Percentiles rank a stretch among this genome's conserved stretches.
Conservation (phyloP, 2,329 filamentous ascomycete genomes). For the Alternaria metachromatica region DNA sequence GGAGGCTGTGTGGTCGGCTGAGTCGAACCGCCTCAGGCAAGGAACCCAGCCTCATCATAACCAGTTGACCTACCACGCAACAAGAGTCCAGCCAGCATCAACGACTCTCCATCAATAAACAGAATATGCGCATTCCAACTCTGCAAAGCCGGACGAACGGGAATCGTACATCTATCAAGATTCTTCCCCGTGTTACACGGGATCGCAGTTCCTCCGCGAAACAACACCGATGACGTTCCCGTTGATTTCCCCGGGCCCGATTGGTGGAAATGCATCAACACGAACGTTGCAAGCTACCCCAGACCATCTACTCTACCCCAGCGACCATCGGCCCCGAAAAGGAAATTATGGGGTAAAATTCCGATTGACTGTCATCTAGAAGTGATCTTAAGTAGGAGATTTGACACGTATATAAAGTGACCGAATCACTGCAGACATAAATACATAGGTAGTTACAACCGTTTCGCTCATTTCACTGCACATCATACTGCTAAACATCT, state of each 20-base stretch:
- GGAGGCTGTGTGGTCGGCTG: background rate
- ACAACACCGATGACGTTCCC: background rate
- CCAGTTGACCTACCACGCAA: too few species aligned
- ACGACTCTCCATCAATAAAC: background rate
- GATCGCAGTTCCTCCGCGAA: background rate
- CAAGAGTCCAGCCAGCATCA: background rate
- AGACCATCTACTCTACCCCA: background rate
- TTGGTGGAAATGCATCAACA: conserved; percentile 15
- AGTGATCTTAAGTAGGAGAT: too few species aligned
- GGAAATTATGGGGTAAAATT: background rate
- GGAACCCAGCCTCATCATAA: background rate
- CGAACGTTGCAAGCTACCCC: background rate
- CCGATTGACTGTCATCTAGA: background rate
- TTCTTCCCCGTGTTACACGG: background rate
- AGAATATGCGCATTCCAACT: background rate
- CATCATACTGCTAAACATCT: too few species aligned
- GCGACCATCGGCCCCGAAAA: background rate
- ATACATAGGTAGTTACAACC: too few species aligned
- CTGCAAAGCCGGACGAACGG: background rate
- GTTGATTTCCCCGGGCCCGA: background rate
- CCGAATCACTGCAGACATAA: too few species aligned
- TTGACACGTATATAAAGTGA: too few species aligned
- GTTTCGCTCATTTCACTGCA: too few species aligned
- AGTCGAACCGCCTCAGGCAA: background rate
- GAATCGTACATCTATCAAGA: background rate